Base-by-base conservation (phyloP, 352 stramenopile genomes). In the Pythium aristosporum region DNA sequence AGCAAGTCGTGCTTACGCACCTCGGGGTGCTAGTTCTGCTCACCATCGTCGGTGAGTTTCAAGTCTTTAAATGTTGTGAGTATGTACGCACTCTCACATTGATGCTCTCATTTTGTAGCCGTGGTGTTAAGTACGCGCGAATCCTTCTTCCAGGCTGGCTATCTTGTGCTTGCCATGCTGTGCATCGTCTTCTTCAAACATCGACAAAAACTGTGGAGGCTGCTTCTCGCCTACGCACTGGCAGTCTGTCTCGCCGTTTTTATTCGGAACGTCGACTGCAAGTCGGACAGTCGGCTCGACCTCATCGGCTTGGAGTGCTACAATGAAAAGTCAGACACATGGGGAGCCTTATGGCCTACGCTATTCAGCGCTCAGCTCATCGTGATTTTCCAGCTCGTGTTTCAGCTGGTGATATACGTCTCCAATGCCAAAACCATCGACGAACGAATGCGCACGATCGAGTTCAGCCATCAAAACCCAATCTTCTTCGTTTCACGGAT, bases 361-460 rank as follows among this genome's bases (percentile, higher is more conserved):
- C 64, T 96, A 0, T 96, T 94, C 62, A 91, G 73, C 30, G 84
- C 87, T 0, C 87, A 96, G 53, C 74, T 96, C 28, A 56, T 92
- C 10, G 91, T 96, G 50, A 94, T 96, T 32, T 76, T 90, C 18
- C 83, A 94, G 62, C 52, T 96, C 13, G 82, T 96, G 11, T 91
- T 93, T 44, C 87, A 96, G 67, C 74, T 96, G 23, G 84, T 94
- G 50, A 85, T 96, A 7, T 96, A 96, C 46, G 79, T 91, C 15
- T 70, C 77, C 0, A 93, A 90, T 41, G 85, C 76, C 16, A 71
- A 89, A 21, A 82, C 73, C 1, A 90, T 89, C 41, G 71, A 91
- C 20, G 79, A 92, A 54, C 79, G 82, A 0, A 71, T 91, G 21
- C 67, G 69, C 23, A 91, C 77, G 0, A 79, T 88, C 44, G 68